These are phyloP conservation scores for Debaryomyces sp. DNA, from an alignment of 1,139 yeast genomes.

Conservation along the genomic window DNA sequence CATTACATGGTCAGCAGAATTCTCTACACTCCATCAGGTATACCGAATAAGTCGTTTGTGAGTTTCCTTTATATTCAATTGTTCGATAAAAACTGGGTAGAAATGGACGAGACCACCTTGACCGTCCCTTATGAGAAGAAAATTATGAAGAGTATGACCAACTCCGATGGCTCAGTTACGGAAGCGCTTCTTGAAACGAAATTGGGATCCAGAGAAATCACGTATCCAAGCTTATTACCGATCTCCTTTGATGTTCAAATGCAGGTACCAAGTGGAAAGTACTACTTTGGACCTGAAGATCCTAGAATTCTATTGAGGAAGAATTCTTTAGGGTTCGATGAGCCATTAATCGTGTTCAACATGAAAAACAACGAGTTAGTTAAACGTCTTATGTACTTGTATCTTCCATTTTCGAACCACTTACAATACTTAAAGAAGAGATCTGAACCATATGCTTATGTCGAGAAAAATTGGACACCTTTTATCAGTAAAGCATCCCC, in stretches of 20 bases:
- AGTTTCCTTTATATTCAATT: slow-evolving; percentile 47
- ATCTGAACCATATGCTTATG: slow-evolving; percentile 26
- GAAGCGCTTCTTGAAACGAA: slow-evolving; percentile 16
- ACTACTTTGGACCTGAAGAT: slow-evolving; percentile 37
- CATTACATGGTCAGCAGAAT: slow-evolving; percentile 38
- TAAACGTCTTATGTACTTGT: slow-evolving; percentile 35
- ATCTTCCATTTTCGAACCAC: slow-evolving; percentile 30
- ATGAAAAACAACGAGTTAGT: slow-evolving; percentile 30
- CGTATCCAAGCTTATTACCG: slow-evolving; percentile 31
- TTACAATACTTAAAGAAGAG: slow-evolving; percentile 27
- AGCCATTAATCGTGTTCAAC: slow-evolving; percentile 51
- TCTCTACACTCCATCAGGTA: slow-evolving; percentile 29
- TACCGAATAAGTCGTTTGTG: slow-evolving; percentile 30
- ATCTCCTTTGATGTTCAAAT: slow-evolving; percentile 27
- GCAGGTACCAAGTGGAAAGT: slow-evolving; percentile 19
- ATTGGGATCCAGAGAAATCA: slow-evolving; percentile 18
- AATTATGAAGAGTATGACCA: slow-evolving; percentile 14
- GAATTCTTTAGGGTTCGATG: slow-evolving; percentile 33
- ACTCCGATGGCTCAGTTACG: slow-evolving; percentile 21
- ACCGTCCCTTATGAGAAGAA: slow-evolving; percentile 26
- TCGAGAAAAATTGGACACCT: slow-evolving; percentile 58
- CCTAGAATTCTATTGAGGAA: slow-evolving; percentile 29
- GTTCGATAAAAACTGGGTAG: slow-evolving; percentile 51
- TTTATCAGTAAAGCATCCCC: slow-evolving; percentile 29
- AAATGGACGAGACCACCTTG: slow-evolving; percentile 25